Evolutionary conservation across 371 early-diverging fungal genomes (phyloP), one percentile per base, ranked within the genome.

Genomic region (Mortierella sp.): DNA sequence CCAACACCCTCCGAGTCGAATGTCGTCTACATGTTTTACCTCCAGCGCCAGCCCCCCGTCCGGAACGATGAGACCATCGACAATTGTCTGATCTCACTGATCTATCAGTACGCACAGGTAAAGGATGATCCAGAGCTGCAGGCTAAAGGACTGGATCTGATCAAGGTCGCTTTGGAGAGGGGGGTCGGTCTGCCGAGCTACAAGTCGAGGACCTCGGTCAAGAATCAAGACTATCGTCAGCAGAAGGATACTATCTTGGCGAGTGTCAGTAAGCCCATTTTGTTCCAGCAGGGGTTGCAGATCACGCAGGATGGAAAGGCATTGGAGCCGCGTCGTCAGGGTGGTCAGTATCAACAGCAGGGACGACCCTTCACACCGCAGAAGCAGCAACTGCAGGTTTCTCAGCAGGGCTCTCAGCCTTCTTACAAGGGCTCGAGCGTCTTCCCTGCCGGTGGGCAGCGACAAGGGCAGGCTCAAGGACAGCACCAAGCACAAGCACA

Each of bases 21-120:
- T 24, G 59, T 59, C 24, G 54, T 83, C 43, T 87, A 83, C 59
- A 54, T 74, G 75, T 81, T 83, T 55, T 83, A 73, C 51, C 79
- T 87, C 34, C 67, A 81, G 28, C 79, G 83, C 55, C 54, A 54
- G 8, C 76, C 79, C 3, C 87, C 87, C 0, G 28, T 87, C 40
- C 71, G 83, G 8, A 67, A 70, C 54, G 87, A 87, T 26, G 59
- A 72, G n/a, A 77, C 87, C n/a, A 82, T 79, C 70, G 70, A 87
- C 69, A 72, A 70, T 26, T 83, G 83, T 37, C 69, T 87, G 40
- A 73, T 83, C 51, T 78, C 78, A 3, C 78, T 87, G 34, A 87
- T 87, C 55, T 87, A 81, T 31, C 70, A 74, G 34, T 87, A 87
- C 46, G 79, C 71, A 2, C 75, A 78, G 24, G 34, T 51, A 44